Evolutionary conservation across 2,329 filamentous ascomycete species (phyloP).

Genomic region (Claviceps purpurea): DNA sequence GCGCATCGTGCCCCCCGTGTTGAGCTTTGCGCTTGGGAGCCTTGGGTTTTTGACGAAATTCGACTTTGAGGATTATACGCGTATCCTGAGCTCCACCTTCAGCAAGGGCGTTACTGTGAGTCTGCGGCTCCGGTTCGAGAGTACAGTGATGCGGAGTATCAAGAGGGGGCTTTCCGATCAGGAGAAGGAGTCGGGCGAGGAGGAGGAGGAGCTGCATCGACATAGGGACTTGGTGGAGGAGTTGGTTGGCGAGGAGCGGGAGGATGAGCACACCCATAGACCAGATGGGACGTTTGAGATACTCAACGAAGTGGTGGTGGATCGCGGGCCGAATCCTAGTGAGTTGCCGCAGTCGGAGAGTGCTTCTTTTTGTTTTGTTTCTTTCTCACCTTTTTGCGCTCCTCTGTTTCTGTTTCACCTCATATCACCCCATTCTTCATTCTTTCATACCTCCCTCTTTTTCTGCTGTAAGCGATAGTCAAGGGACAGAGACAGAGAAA

Average conservation of each 20-base stretch:
- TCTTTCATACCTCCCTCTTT: neutral
- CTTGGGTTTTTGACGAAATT: conserved; percentile 95
- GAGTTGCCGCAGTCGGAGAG: conserved; percentile 18
- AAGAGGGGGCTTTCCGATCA: conserved; percentile 22
- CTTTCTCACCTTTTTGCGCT: neutral
- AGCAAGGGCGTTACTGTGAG: conserved; percentile 78
- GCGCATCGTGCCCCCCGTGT: conserved; percentile 79
- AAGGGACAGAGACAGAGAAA: too few relatives aligned
- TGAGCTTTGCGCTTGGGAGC: conserved; percentile 84
- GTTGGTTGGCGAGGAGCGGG: conserved; percentile 71
- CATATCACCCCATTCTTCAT: too few relatives aligned
- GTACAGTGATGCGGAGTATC: conserved; percentile 77
- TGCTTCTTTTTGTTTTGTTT: neutral
- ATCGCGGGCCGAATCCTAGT: conserved; percentile 87
- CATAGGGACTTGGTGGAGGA: conserved; percentile 72
- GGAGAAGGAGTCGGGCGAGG: conserved; percentile 18
- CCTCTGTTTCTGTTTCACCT: neutral
- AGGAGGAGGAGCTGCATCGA: conserved; percentile 24
- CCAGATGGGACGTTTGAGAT: conserved; percentile 82
- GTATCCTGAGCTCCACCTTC: conserved; percentile 60
- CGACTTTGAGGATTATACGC: conserved; percentile 64
- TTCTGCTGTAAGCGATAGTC: too few relatives aligned
- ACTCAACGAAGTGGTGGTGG: conserved; percentile 91
- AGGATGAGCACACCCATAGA: conserved; percentile 71
- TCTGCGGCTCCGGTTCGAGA: conserved; percentile 78